A percentile compares a stretch with the other conserved stretches of the same genome.
phyloP scores from a whole-genome alignment of 2,329 filamentous ascomycete species.

The Aspergillus latus region DNA sequence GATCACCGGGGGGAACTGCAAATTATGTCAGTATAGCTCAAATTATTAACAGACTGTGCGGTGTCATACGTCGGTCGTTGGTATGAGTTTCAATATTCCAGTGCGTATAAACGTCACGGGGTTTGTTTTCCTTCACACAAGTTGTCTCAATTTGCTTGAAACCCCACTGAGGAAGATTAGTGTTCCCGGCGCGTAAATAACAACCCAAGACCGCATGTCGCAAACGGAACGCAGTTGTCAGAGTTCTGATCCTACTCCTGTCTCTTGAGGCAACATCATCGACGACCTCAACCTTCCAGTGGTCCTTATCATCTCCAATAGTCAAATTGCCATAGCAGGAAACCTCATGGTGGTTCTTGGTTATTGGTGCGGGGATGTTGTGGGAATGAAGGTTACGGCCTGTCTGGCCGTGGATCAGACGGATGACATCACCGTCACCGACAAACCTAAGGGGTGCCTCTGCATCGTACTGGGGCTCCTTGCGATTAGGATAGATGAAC shows the following conservation, averaged over 20 bases:
- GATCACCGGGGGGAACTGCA: slow-evolving; percentile 80
- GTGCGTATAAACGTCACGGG: slow-evolving; percentile 90
- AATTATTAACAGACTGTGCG: background rate
- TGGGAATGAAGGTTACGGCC: slow-evolving; percentile 97
- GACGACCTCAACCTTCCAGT: slow-evolving; percentile 93
- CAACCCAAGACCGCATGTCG: slow-evolving; percentile 80
- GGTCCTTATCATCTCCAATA: slow-evolving; percentile 94
- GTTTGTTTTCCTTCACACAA: slow-evolving; percentile 89
- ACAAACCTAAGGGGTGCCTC: slow-evolving; percentile 73
- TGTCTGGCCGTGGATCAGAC: slow-evolving; percentile 90
- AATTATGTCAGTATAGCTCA: slow-evolving; percentile 12
- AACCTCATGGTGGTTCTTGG: slow-evolving; percentile 87
- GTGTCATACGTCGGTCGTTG: slow-evolving; percentile 80
- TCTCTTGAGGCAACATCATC: slow-evolving; percentile 85
- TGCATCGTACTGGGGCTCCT: slow-evolving; percentile 68
- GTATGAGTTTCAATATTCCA: slow-evolving; percentile 97
- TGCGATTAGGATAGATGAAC: slow-evolving; percentile 95
- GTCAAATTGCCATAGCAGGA: slow-evolving; percentile 95
- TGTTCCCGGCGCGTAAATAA: slow-evolving; percentile 91
- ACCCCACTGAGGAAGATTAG: slow-evolving; percentile 97
- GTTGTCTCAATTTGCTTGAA: slow-evolving; percentile 99
- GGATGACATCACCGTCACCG: slow-evolving; percentile 73
- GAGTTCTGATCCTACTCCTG: slow-evolving; percentile 78
- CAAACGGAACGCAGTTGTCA: slow-evolving; percentile 90
- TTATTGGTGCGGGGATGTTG: slow-evolving; percentile 80